Conservation (phyloP, 345 rosid species). For the Cardamine resedifolia region DNA sequence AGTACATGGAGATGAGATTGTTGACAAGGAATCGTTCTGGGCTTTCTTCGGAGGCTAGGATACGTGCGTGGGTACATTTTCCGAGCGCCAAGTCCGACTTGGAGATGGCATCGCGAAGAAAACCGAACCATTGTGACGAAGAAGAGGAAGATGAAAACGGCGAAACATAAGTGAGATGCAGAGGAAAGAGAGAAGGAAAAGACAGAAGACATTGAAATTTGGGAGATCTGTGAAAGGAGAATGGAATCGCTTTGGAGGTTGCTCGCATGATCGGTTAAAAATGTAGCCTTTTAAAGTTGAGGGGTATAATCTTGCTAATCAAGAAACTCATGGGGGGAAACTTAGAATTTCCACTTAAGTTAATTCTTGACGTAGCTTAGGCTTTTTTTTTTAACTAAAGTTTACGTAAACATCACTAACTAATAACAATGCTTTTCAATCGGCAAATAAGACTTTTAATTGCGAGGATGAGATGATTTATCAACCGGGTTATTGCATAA, state of each 20-base stretch:
- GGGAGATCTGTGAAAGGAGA: neutral
- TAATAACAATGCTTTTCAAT: too few species aligned
- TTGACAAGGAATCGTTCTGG: constrained; percentile 54
- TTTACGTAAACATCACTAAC: too few species aligned
- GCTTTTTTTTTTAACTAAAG: too few species aligned
- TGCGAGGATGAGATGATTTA: too few species aligned
- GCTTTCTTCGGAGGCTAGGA: constrained; percentile 36
- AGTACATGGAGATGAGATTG: constrained; percentile 53
- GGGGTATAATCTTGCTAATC: constrained; percentile 7
- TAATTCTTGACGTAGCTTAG: too few species aligned
- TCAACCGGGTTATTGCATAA: neutral
- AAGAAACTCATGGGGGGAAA: constrained; percentile 19
- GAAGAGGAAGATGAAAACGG: constrained; percentile 29
- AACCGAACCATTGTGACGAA: constrained; percentile 52
- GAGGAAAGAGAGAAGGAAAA: neutral
- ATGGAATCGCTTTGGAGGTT: constrained; percentile 19
- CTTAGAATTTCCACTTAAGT: neutral
- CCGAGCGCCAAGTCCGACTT: constrained; percentile 50
- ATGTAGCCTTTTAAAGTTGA: constrained; percentile 10
- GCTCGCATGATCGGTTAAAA: constrained; percentile 30
- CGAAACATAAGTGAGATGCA: neutral
- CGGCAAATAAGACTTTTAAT: too few species aligned
- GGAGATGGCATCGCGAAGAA: constrained; percentile 55
- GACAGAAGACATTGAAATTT: constrained; percentile 10
- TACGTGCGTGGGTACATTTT: constrained; percentile 48